phyloP scores from a whole-genome alignment of 2,329 filamentous ascomycete species.

The Xylaria sp. region DNA sequence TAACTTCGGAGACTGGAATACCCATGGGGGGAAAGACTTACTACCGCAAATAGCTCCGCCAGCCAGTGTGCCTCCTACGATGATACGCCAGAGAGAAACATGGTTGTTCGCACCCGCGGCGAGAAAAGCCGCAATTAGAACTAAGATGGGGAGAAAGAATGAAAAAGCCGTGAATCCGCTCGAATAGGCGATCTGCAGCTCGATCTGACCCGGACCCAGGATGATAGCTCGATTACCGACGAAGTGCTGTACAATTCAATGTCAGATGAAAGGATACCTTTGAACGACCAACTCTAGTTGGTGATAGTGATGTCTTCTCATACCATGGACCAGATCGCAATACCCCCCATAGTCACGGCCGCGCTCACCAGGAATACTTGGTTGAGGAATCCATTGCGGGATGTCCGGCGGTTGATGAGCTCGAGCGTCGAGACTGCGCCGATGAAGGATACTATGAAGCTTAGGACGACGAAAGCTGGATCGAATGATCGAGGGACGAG shows the following conservation, averaged over 20 bases:
- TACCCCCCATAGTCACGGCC: constrained; percentile 76
- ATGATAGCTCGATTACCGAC: constrained; percentile 84
- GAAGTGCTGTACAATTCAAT: constrained; percentile 69
- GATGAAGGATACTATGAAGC: constrained; percentile 79
- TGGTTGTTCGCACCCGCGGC: constrained; percentile 70
- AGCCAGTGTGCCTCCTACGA: constrained; percentile 73
- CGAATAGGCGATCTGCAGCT: constrained; percentile 79
- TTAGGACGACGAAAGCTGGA: constrained; percentile 74
- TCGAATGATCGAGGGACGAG: constrained; percentile 62
- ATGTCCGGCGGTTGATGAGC: constrained; percentile 79
- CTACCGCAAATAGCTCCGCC: constrained; percentile 80
- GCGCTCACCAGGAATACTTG: constrained; percentile 72
- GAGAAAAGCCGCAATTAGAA: constrained; percentile 77
- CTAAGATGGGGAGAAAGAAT: constrained; percentile 81
- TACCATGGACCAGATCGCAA: constrained; percentile 79
- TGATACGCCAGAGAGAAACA: constrained; percentile 67
- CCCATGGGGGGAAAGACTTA: constrained; percentile 12
- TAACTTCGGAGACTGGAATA: not conserved
- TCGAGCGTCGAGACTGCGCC: constrained; percentile 84
- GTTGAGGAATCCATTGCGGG: constrained; percentile 73
- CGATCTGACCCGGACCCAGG: constrained; percentile 68
- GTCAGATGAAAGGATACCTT: constrained; percentile 51
- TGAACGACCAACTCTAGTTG: not conserved
- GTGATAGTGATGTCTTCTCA: constrained; percentile 29
- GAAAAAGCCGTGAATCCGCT: constrained; percentile 77